Percentiles rank a stretch among this genome's conserved stretches.
phyloP scores from a whole-genome alignment of 2,329 filamentous ascomycete species.

The Hirsutella rhossiliensis region DNA sequence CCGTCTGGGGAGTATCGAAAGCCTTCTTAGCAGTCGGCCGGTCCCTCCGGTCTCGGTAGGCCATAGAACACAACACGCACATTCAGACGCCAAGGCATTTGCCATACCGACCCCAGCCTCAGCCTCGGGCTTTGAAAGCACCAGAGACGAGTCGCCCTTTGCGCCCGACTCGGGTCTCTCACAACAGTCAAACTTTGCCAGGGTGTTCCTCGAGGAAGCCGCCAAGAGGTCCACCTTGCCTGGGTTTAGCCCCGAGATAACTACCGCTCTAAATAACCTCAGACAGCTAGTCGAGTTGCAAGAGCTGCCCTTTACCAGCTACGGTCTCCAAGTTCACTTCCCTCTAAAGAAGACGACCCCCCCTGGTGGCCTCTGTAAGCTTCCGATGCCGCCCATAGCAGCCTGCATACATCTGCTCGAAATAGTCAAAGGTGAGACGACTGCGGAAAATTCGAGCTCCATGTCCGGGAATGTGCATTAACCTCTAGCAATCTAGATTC shows the following conservation, averaged over 20 bases:
- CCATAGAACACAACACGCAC: too few species aligned
- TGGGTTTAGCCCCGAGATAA: neutral
- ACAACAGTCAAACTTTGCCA: neutral
- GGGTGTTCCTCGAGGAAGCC: neutral
- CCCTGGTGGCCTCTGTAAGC: neutral
- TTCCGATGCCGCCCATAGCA: neutral
- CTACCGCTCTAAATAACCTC: neutral
- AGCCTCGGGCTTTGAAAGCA: neutral
- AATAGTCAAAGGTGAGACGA: neutral
- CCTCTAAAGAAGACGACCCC: neutral
- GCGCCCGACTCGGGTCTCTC: neutral
- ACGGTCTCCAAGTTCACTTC: neutral
- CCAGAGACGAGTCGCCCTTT: neutral
- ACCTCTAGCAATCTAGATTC: neutral
- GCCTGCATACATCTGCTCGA: neutral
- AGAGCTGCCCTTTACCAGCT: neutral
- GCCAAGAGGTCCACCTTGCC: neutral
- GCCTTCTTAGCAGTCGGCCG: neutral
- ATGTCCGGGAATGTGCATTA: neutral
- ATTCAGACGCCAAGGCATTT: too few species aligned
- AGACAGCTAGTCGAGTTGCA: neutral
- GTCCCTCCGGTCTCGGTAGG: neutral
- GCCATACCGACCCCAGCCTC: neutral
- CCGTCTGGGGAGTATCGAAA: neutral
- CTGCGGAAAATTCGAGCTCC: neutral